A percentile compares a stretch with the other conserved stretches of the same genome.
Evolutionary conservation across 1,284 basidiomycete species (phyloP).

Genomic region (Melampsora occidentalis): DNA sequence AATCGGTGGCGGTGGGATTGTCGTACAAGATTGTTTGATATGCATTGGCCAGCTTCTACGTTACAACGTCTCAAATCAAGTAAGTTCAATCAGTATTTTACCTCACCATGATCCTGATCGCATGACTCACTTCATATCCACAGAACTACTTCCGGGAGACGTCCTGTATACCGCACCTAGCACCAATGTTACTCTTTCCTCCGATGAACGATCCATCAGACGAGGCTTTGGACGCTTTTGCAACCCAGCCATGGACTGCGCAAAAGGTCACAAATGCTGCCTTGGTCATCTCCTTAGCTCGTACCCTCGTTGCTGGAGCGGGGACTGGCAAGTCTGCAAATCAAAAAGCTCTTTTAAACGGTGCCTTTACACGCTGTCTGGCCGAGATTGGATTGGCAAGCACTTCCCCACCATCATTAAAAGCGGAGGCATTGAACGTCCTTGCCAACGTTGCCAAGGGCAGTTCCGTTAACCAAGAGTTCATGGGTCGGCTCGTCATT

Average conservation of each 20-base stretch:
- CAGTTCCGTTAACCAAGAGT: slow-evolving; percentile 58
- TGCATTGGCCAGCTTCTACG: slow-evolving; percentile 80
- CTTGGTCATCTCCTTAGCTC: slow-evolving; percentile 72
- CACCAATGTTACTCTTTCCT: slow-evolving; percentile 81
- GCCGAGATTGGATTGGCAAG: slow-evolving; percentile 84
- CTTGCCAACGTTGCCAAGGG: slow-evolving; percentile 63
- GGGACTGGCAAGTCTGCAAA: slow-evolving; percentile 53
- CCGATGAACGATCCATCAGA: slow-evolving; percentile 64
- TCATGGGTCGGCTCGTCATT: slow-evolving; percentile 56
- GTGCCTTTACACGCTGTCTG: slow-evolving; percentile 74
- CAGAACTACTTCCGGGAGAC: slow-evolving; percentile 97
- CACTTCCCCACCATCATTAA: slow-evolving; percentile 80
- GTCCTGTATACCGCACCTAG: slow-evolving; percentile 73
- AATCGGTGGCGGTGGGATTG: slow-evolving; percentile 78
- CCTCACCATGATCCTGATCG: slow-evolving; percentile 2
- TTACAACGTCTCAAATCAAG: slow-evolving; percentile 94
- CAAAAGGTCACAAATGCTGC: slow-evolving; percentile 78
- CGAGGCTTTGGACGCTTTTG: slow-evolving; percentile 80
- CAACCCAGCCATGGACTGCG: slow-evolving; percentile 92
- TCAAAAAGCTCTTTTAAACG: slow-evolving; percentile 58
- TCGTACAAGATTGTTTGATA: slow-evolving; percentile 78
- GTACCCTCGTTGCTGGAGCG: slow-evolving; percentile 58
- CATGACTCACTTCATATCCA: not conserved
- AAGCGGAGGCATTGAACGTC: slow-evolving; percentile 77
- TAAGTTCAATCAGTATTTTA: slow-evolving; percentile 53